A percentile compares a stretch with the other conserved stretches of the same genome.
These are phyloP conservation scores for Casuarina cunninghamiana DNA, from an alignment of 306 rosid species.

Conservation along the genomic window DNA sequence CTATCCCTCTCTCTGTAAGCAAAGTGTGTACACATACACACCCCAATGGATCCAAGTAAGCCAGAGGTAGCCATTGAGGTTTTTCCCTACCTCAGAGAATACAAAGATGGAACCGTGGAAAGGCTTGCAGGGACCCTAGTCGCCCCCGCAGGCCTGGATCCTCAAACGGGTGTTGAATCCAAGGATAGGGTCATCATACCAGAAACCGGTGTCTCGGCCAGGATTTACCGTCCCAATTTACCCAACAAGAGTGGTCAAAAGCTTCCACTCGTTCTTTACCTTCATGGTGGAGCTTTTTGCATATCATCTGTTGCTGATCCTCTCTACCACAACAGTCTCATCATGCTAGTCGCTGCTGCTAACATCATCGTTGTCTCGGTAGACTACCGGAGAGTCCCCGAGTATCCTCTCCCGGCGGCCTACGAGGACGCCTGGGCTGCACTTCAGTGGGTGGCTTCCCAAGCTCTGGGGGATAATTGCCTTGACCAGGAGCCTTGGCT, in stretches of 20 bases:
- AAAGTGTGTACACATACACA: neutral
- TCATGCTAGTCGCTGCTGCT: constrained; percentile 54
- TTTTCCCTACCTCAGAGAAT: constrained; percentile 64
- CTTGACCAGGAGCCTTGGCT: constrained; percentile 50
- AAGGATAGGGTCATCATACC: constrained; percentile 62
- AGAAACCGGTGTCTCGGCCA: constrained; percentile 57
- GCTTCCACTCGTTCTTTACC: constrained; percentile 64
- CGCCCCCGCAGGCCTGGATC: constrained; percentile 51
- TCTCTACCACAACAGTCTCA: constrained; percentile 67
- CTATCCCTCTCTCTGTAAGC: neutral
- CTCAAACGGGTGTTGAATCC: constrained; percentile 60
- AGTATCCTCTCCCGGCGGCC: constrained; percentile 71
- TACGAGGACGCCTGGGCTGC: constrained; percentile 72
- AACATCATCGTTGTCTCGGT: constrained; percentile 55
- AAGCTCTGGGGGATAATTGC: constrained; percentile 1
- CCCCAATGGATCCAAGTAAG: constrained; percentile 35
- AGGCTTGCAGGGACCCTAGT: constrained; percentile 58
- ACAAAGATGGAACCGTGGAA: constrained; percentile 59
- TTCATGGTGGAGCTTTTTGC: constrained; percentile 81
- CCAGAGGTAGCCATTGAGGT: constrained; percentile 49
- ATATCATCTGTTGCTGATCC: constrained; percentile 68
- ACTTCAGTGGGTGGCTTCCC: constrained; percentile 59
- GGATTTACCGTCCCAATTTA: constrained; percentile 53
- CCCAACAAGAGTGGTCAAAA: constrained; percentile 9
- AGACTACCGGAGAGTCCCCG: constrained; percentile 71